These are phyloP conservation scores for Canariomyces notabilis DNA, from an alignment of 2,329 filamentous ascomycete species.

Conservation along the genomic window DNA sequence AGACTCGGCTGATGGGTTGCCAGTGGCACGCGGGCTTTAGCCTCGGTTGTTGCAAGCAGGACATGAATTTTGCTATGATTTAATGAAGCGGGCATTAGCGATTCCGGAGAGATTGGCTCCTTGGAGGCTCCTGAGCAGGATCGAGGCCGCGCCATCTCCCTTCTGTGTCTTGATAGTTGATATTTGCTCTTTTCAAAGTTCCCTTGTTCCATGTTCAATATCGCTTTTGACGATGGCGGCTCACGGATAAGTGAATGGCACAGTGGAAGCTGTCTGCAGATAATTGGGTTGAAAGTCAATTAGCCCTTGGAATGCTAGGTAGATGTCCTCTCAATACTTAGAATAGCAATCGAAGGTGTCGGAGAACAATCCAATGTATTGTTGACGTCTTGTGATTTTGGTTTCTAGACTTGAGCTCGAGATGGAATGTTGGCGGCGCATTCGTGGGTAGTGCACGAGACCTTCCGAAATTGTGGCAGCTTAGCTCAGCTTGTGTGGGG, in stretches of 20 bases:
- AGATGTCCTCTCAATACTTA: too few relatives aligned
- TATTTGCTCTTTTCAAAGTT: conserved; percentile 8
- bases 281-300: background rate
- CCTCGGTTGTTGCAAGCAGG: background rate
- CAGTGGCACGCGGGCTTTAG: background rate
- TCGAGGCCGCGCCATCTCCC: conserved; percentile 7
- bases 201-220: conserved; percentile 2
- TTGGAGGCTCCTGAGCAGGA: background rate
- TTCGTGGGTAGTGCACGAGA: too few relatives aligned
- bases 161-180: conserved; percentile 17
- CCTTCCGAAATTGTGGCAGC: too few relatives aligned
- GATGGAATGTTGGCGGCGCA: too few relatives aligned
- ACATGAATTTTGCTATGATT: conserved; percentile 16
- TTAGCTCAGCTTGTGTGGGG: background rate
- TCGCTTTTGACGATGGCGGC: background rate
- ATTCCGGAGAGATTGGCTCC: conserved; percentile 7
- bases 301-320: too few relatives aligned
- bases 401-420: too few relatives aligned
- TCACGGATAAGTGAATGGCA: background rate
- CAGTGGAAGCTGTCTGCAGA: background rate
- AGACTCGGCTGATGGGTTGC: background rate
- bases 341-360: too few relatives aligned
- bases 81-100: conserved; percentile 20
- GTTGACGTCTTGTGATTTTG: too few relatives aligned
- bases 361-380: too few relatives aligned